Base-by-base conservation (phyloP, 805 yeast genomes). In the Saccharomycopsis fermentans region DNA sequence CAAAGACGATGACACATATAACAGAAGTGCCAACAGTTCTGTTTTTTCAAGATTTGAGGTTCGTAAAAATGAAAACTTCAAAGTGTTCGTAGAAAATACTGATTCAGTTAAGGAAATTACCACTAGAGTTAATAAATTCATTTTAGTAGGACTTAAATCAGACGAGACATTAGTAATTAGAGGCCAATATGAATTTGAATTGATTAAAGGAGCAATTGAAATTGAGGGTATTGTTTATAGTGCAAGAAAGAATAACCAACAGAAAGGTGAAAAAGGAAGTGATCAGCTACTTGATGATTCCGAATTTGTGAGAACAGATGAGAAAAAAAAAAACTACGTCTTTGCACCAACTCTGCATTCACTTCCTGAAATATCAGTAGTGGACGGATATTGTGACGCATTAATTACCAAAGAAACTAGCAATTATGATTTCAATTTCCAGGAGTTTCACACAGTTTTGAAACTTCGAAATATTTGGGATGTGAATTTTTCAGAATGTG, bases 191-290 rank as follows among this genome's bases (percentile, higher is more conserved):
- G 63, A 55, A 4, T 52, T 80, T 32, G 62, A 61, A 1, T 67
- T 80, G 1, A 71, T 72, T 57, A 65, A 74, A 40, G 85, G 85
- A 11, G 72, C 75, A 1, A 63, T 77, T 1, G 58, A 67, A 6
- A 56, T 80, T 1, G 80, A 80, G 60, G 71, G 74, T 64, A 50
- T 69, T 36, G 34, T 59, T 1, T 65, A 65, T 63, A 72, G 59
- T 64, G 70, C 65, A 43, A 59, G 55, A 21, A 12, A 27, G 2
- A 11, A 24, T 19, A 19, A 17, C 3, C 19, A 27, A 16, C 29
- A 43, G 14, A 43, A 5, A 2, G 29, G 29, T 11, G 50, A 32
- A 32, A 14, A 39, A 19, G 14, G 1, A 6, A 34, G 9, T 2
- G 17, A 19, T 24, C 29, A 39, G 32, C 51, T 16, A 14, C 19